Percentiles rank a stretch among this genome's conserved stretches.
phyloP scores from a whole-genome alignment of 257 asterid genomes.

The Ilex asprella region DNA sequence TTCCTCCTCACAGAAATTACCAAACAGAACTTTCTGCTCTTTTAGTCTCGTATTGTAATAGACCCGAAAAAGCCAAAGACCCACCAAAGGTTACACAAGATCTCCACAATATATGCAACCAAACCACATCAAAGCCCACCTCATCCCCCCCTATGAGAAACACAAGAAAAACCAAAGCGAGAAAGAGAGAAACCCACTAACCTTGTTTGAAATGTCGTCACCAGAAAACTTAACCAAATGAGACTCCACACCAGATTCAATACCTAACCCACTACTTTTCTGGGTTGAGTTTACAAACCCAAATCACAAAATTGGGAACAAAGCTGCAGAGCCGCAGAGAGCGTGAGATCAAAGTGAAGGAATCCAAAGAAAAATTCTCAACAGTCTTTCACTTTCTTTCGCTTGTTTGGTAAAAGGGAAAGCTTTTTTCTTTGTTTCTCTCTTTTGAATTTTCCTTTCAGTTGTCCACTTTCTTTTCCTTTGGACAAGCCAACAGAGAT shows the following conservation, averaged over 20 bases:
- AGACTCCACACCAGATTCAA: no score
- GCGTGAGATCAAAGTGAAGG: slow-evolving; percentile 39
- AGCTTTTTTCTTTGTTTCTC: slow-evolving; percentile 26
- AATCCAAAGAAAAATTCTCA: slow-evolving; percentile 29
- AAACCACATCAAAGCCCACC: no score
- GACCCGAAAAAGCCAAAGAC: neutral
- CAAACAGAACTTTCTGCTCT: neutral
- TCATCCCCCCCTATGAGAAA: no score
- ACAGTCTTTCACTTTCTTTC: slow-evolving; percentile 39
- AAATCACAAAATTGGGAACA: neutral
- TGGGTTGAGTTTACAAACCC: no score
- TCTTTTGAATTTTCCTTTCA: slow-evolving; percentile 1
- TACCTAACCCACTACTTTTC: no score
- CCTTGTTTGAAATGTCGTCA: no score
- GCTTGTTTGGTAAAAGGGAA: slow-evolving; percentile 47
- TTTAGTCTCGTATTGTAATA: neutral
- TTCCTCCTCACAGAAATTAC: neutral
- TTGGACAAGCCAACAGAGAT: neutral
- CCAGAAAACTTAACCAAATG: no score
- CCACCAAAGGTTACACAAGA: no score
- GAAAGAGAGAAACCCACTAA: no score
- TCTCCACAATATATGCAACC: no score
- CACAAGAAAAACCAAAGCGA: no score
- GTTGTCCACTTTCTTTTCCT: neutral
- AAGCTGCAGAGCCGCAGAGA: slow-evolving; percentile 25